A percentile compares a stretch with the other conserved stretches of the same genome.
phyloP scores from a whole-genome alignment of 2,329 filamentous ascomycete species.

The Colletotrichum filicis region DNA sequence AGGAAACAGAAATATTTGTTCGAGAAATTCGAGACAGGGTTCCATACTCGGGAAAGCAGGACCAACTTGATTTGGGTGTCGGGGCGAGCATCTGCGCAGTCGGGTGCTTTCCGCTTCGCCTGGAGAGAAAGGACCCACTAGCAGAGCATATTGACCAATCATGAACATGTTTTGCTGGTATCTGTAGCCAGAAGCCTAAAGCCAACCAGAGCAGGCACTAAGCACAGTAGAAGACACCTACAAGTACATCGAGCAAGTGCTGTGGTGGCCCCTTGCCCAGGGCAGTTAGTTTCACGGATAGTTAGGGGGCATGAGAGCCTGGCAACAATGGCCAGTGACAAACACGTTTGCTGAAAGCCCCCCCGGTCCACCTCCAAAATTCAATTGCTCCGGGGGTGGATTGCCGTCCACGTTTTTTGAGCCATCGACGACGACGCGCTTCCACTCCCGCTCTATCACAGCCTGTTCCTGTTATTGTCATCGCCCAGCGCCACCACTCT shows the following conservation, averaged over 20 bases:
- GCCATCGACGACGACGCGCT: slow-evolving; percentile 25
- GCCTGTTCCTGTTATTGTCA: slow-evolving; percentile 1
- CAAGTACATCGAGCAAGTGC: neutral
- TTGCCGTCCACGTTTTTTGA: neutral
- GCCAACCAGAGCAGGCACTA: neutral
- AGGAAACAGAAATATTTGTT: neutral
- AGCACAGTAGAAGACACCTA: neutral
- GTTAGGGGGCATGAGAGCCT: neutral
- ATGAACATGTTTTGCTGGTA: neutral
- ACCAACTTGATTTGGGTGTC: neutral
- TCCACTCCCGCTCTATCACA: slow-evolving; percentile 15
- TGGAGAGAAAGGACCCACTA: neutral
- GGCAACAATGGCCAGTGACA: neutral
- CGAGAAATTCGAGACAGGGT: neutral
- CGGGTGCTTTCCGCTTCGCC: neutral
- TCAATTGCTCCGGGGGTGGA: slow-evolving; percentile 17
- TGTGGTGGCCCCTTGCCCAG: neutral
- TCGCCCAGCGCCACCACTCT: neutral
- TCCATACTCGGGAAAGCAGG: neutral
- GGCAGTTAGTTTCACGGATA: neutral
- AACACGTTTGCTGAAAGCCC: neutral
- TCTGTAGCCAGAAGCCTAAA: no score
- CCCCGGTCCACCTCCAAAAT: slow-evolving; percentile 10
- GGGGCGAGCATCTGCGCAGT: neutral
- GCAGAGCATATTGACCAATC: neutral